These are phyloP conservation scores for Aphanomyces astaci DNA, from an alignment of 352 stramenopile species.

Conservation along the genomic window DNA sequence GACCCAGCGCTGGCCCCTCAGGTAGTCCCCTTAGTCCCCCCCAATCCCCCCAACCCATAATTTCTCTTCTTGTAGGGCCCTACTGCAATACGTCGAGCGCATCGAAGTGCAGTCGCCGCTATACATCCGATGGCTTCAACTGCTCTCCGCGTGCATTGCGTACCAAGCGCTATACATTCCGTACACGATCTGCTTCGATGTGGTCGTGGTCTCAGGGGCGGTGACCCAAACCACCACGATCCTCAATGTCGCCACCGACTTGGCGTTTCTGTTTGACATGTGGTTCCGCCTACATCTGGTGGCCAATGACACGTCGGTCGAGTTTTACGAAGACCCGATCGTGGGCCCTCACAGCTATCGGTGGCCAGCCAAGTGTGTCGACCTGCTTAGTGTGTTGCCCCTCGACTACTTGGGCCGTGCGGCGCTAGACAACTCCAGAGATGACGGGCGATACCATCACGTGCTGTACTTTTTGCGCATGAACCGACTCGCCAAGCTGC, in stretches of 20 bases:
- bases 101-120: constrained; percentile 22
- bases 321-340: not conserved
- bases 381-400: not conserved
- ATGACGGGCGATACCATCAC: not conserved
- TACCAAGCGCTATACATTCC: constrained; percentile 53
- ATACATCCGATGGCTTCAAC: constrained; percentile 1
- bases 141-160: constrained; percentile 16
- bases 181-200: not conserved
- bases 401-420: not conserved
- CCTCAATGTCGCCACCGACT: not conserved
- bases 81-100: constrained; percentile 26
- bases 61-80: constrained; percentile 54
- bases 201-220: not conserved
- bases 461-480: not conserved
- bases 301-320: not conserved
- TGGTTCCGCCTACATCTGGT: constrained; percentile 9
- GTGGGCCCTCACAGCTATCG: not conserved
- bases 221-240: too few relatives aligned
- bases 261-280: constrained; percentile 7
- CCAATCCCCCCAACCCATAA: too few relatives aligned
- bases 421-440: not conserved
- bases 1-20: not conserved
- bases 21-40: too few relatives aligned
- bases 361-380: not conserved
- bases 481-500: not conserved